Evolutionary conservation across 192 early-diverging fungal species (phyloP).

Genomic region (Funneliformis geosporum): DNA sequence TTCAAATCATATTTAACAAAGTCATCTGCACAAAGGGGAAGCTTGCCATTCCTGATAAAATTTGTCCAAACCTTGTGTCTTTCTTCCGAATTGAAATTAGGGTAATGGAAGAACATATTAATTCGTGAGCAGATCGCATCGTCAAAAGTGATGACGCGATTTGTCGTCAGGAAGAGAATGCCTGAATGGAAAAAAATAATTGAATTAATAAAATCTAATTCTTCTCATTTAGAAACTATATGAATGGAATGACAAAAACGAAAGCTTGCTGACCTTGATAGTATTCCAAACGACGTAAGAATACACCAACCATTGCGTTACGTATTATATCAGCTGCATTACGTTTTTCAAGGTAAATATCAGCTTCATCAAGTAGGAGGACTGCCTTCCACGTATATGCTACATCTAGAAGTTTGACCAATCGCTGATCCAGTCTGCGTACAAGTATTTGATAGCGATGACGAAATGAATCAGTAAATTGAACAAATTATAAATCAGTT

Average conservation of each 20-base stretch:
- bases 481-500: constrained; percentile 63
- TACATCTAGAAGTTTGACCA: constrained; percentile 51
- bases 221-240: background rate
- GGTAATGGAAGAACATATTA: constrained; percentile 54
- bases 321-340: constrained; percentile 43
- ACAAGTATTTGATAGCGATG: constrained; percentile 27
- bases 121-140: constrained; percentile 56
- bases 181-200: constrained; percentile 31
- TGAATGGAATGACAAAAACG: background rate
- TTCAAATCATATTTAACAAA: constrained; percentile 14
- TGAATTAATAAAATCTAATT: background rate
- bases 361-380: constrained; percentile 59
- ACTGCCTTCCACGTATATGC: constrained; percentile 57
- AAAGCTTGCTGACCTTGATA: constrained; percentile 34
- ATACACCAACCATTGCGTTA: constrained; percentile 59
- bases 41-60: constrained; percentile 36
- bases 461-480: background rate
- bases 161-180: constrained; percentile 65
- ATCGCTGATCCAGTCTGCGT: constrained; percentile 48
- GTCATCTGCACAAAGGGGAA: background rate
- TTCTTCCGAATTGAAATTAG: constrained; percentile 40
- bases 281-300: constrained; percentile 62
- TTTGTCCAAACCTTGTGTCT: constrained; percentile 55
- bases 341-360: constrained; percentile 61
- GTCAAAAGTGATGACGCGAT: constrained; percentile 57